Conservation (phyloP, 352 stramenopile species). For the Globisporangium camurandrum region DNA sequence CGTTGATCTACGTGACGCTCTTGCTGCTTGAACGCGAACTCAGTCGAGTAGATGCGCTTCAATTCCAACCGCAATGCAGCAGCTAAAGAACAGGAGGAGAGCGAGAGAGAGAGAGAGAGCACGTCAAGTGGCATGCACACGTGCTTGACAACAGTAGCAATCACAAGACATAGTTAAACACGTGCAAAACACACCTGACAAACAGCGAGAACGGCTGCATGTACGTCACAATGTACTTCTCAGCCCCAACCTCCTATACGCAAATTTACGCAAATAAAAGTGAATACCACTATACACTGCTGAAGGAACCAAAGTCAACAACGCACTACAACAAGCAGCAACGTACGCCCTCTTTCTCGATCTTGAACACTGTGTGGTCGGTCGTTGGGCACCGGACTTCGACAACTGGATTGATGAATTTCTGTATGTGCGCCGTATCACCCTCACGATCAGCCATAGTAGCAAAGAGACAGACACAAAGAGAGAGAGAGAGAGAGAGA, state of each 20-base stretch:
- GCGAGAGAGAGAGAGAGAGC: too few species aligned
- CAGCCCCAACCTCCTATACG: conserved; percentile 40
- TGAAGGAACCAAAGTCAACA: background rate
- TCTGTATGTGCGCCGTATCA: conserved; percentile 17
- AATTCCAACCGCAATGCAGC: conserved; percentile 59
- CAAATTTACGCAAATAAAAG: background rate
- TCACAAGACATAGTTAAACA: conserved; percentile 1
- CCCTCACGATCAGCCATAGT: background rate
- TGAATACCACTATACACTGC: background rate
- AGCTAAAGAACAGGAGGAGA: conserved; percentile 24
- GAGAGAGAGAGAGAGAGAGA: too few species aligned
- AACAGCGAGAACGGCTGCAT: conserved; percentile 71
- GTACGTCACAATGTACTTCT: conserved; percentile 80
- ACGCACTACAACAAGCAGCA: background rate
- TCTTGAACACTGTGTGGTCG: conserved; percentile 66
- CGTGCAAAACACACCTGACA: conserved; percentile 39
- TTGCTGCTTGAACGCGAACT: background rate
- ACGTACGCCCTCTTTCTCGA: conserved; percentile 74
- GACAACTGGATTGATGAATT: conserved; percentile 77
- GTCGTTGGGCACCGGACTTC: conserved; percentile 60
- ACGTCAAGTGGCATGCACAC: too few species aligned
- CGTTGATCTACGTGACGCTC: too few species aligned
- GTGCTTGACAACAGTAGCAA: too few species aligned
- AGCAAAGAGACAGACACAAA: background rate
- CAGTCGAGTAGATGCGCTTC: conserved; percentile 50